Conservation (phyloP, 1,284 basidiomycete genomes). For the Fistulina hepatica region DNA sequence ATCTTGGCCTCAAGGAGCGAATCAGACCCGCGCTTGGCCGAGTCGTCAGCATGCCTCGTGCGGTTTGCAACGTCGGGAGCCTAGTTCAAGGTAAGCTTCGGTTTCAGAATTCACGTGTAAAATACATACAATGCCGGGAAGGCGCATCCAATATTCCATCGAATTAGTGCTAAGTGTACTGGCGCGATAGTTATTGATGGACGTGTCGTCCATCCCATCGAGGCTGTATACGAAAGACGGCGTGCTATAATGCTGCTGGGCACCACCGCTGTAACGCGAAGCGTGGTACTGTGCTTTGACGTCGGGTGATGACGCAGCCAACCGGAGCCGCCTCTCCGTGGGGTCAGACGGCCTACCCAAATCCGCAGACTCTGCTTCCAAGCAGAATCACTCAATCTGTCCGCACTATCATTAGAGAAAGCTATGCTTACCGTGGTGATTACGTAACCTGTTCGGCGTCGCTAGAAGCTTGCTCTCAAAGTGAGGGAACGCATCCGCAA, state of each 20-base stretch:
- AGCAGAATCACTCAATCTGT: constrained; percentile 7
- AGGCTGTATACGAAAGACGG: constrained; percentile 67
- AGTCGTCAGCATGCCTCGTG: constrained; percentile 58
- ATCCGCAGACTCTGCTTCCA: constrained; percentile 56
- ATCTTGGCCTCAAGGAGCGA: constrained; percentile 80
- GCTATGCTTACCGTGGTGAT: constrained; percentile 46
- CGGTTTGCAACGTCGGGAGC: constrained; percentile 56
- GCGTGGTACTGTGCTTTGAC: constrained; percentile 61
- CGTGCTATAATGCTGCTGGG: constrained; percentile 23
- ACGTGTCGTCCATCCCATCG: constrained; percentile 53
- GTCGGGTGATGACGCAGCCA: constrained; percentile 84
- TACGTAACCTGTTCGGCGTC: constrained; percentile 41
- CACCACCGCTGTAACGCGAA: not conserved
- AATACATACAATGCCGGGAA: constrained; percentile 60
- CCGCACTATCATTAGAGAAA: not conserved
- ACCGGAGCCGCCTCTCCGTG: constrained; percentile 64
- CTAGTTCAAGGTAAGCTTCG: constrained; percentile 25
- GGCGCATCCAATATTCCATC: constrained; percentile 63
- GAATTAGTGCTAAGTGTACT: constrained; percentile 26
- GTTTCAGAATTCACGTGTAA: constrained; percentile 12
- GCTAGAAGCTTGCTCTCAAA: constrained; percentile 93
- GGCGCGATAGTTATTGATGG: not conserved
- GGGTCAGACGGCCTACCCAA: constrained; percentile 49
- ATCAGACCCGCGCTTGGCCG: constrained; percentile 77
- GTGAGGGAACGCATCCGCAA: constrained; percentile 91